These are phyloP conservation scores for Starmerella floris DNA, from an alignment of 805 yeast genomes.

Conservation along the genomic window DNA sequence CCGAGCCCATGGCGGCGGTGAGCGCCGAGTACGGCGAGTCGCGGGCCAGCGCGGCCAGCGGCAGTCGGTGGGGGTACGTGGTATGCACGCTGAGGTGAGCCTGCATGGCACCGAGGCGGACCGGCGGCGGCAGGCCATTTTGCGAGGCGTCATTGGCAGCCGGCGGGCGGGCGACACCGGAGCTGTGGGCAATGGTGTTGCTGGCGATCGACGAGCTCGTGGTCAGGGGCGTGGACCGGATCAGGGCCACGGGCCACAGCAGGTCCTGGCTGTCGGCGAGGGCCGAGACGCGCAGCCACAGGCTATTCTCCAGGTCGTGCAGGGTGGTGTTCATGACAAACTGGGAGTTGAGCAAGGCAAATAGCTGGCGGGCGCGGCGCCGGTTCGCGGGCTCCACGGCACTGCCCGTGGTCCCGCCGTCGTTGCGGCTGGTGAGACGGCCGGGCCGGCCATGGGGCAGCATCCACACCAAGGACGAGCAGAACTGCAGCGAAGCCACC, in stretches of 20 bases:
- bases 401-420: background rate
- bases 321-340: conserved; percentile 7
- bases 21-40: conserved; percentile 13
- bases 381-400: conserved; percentile 14
- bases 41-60: conserved; percentile 10
- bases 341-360: conserved; percentile 4
- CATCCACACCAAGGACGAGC: conserved; percentile 17
- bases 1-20: conserved; percentile 10
- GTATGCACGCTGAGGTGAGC: background rate
- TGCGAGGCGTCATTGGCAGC: background rate
- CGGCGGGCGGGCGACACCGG: background rate
- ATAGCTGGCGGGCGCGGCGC: conserved; percentile 16
- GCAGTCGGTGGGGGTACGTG: conserved; percentile 4
- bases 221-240: conserved; percentile 8
- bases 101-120: background rate
- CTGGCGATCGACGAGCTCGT: background rate
- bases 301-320: conserved; percentile 12
- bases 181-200: background rate
- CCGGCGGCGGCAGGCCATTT: background rate
- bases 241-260: conserved; percentile 20
- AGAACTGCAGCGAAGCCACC: conserved; percentile 5
- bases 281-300: conserved; percentile 19
- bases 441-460: conserved; percentile 20
- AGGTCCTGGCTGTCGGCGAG: conserved; percentile 15
- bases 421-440: background rate